Percentiles rank a stretch among this genome's conserved stretches.
phyloP scores from a whole-genome alignment of 2,329 filamentous ascomycete genomes.

The Botrytis pseudocinerea region DNA sequence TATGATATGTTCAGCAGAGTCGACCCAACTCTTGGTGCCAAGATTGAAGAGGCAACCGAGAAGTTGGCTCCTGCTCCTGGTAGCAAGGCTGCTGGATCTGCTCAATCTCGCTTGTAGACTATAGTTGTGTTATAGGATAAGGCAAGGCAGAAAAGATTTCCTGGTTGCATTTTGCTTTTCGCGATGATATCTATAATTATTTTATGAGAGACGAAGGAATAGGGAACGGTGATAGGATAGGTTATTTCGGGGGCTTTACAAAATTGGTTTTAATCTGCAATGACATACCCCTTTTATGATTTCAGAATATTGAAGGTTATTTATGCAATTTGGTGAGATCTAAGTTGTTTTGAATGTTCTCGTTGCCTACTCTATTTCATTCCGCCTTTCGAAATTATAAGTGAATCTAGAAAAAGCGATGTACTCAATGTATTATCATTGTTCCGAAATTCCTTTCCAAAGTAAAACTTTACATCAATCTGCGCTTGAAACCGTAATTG shows the following conservation, averaged over 20 bases:
- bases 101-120: constrained; percentile 23
- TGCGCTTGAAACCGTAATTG: neutral
- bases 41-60: constrained; percentile 56
- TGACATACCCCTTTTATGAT: constrained; percentile 12
- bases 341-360: neutral
- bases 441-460: neutral
- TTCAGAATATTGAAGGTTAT: neutral
- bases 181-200: constrained; percentile 16
- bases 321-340: neutral
- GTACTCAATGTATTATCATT: neutral
- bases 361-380: neutral
- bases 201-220: constrained; percentile 5
- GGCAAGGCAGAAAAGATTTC: neutral
- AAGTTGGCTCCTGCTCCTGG: constrained; percentile 31
- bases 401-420: neutral
- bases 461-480: neutral
- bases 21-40: constrained; percentile 53
- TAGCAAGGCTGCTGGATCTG: constrained; percentile 21
- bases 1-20: constrained; percentile 63
- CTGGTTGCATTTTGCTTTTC: neutral
- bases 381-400: neutral
- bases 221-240: neutral
- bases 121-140: neutral
- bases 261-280: constrained; percentile 13
- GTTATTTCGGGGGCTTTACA: neutral